A percentile compares a stretch with the other conserved stretches of the same genome.
Evolutionary conservation across 768 basidiomycete species (phyloP).

Genomic region (Psilocybe tampanensis): DNA sequence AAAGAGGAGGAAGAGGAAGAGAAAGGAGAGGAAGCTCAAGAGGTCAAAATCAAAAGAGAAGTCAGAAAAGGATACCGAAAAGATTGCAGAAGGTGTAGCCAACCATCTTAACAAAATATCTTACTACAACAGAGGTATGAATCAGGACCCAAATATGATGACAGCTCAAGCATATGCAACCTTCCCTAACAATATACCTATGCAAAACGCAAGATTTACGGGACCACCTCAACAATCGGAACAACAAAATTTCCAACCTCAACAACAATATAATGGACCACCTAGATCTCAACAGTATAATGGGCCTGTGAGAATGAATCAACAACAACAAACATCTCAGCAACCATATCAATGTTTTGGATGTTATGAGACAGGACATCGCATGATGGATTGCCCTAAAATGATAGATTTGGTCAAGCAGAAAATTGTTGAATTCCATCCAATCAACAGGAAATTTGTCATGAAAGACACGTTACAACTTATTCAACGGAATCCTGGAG

Average conservation of each 20-base stretch:
- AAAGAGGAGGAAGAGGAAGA: background rate
- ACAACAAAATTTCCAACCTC: too few species aligned
- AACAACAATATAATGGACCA: too few species aligned
- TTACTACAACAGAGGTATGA: too few species aligned
- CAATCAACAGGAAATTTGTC: background rate
- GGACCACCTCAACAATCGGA: too few species aligned
- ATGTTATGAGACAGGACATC: constrained; percentile 4
- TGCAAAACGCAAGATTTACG: too few species aligned
- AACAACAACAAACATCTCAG: background rate
- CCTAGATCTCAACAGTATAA: too few species aligned
- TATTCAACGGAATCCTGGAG: background rate
- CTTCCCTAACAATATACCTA: too few species aligned
- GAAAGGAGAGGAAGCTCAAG: background rate
- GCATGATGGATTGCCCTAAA: constrained; percentile 2
- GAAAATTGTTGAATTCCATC: constrained; percentile 1
- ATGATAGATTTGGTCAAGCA: constrained; percentile 4
- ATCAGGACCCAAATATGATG: too few species aligned
- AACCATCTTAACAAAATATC: too few species aligned
- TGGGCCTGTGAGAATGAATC: too few species aligned
- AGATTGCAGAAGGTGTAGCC: background rate
- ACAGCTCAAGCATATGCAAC: too few species aligned
- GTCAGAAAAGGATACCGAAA: background rate
- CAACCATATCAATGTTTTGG: constrained; percentile 3
- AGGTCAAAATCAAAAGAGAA: too few species aligned
- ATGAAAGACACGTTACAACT: background rate